phyloP scores from a whole-genome alignment of 352 stramenopile species.

The Pythium periplocum region DNA sequence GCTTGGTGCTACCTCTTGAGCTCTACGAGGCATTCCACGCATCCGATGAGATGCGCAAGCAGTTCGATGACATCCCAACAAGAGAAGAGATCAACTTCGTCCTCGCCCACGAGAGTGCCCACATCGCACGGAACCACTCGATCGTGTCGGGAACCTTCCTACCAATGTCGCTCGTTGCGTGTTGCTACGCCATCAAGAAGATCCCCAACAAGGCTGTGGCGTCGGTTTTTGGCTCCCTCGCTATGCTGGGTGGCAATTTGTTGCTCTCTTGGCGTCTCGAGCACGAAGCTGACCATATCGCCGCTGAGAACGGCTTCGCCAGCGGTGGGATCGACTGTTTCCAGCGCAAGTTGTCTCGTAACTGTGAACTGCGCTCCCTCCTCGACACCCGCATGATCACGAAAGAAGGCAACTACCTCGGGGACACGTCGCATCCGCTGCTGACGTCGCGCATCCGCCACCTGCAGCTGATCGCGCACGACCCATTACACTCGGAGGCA shows the following conservation, averaged over 20 bases:
- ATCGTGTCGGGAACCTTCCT: conserved; percentile 57
- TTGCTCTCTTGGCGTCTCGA: conserved; percentile 76
- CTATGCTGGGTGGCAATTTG: conserved; percentile 49
- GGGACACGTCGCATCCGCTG: conserved; percentile 69
- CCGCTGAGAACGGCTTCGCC: conserved; percentile 59
- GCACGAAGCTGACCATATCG: conserved; percentile 74
- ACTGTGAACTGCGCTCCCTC: conserved; percentile 59
- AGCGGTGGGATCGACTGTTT: conserved; percentile 70
- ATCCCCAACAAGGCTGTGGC: conserved; percentile 76
- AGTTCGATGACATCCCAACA: conserved; percentile 50
- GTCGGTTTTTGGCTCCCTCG: conserved; percentile 32
- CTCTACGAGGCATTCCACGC: conserved; percentile 82
- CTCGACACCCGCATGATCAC: conserved; percentile 71
- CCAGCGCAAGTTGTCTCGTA: conserved; percentile 65
- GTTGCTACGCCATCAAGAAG: conserved; percentile 45
- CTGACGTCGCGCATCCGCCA: conserved; percentile 70
- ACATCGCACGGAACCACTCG: conserved; percentile 80
- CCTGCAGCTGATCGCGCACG: conserved; percentile 40
- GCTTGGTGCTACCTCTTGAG: conserved; percentile 66
- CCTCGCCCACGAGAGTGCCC: conserved; percentile 71
- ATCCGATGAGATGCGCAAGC: conserved; percentile 29
- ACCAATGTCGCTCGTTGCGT: conserved; percentile 52
- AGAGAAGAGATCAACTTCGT: conserved; percentile 82
- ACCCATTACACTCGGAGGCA: neutral
- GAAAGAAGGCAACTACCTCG: conserved; percentile 74